phyloP scores from a whole-genome alignment of 352 stramenopile genomes.

The Blastocystis sp. region DNA sequence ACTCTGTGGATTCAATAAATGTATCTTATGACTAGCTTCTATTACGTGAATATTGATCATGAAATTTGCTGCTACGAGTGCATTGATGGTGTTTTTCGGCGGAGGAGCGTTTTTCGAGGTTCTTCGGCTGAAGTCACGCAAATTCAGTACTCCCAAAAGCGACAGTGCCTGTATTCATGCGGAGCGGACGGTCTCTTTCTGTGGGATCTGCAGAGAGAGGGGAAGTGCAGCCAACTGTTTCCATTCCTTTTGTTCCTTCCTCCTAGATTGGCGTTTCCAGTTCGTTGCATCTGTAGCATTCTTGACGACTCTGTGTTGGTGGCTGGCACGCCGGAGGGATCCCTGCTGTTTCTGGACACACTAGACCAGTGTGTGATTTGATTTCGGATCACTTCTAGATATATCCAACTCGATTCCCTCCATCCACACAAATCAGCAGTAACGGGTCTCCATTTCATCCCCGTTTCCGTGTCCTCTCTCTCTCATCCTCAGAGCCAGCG shows the following conservation, averaged over 20 bases:
- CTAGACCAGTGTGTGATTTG: not conserved
- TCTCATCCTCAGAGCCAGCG: not conserved
- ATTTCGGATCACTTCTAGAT: not conserved
- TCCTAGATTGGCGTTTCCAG: not conserved
- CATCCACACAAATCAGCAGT: slow-evolving; percentile 10
- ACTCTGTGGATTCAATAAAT: not conserved
- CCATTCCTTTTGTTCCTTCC: not conserved
- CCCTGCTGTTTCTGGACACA: not conserved
- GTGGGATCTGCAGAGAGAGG: not conserved
- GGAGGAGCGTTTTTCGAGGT: not conserved
- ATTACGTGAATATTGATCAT: slow-evolving; percentile 10
- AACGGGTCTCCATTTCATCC: not conserved
- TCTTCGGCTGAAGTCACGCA: not conserved
- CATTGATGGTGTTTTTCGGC: not conserved
- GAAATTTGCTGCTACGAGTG: slow-evolving; percentile 1
- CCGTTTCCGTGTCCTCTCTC: not conserved
- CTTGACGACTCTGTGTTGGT: not conserved
- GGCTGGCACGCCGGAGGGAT: slow-evolving; percentile 2
- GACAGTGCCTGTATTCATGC: not conserved
- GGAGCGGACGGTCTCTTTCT: slow-evolving; percentile 26
- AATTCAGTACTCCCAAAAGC: not conserved
- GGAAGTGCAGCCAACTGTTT: not conserved
- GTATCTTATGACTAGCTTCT: slow-evolving; percentile 16
- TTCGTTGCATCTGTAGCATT: slow-evolving; percentile 5
- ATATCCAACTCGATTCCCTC: not conserved